Evolutionary conservation across 2,329 filamentous ascomycete genomes (phyloP).

Genomic region (Fusarium ramigenum): DNA sequence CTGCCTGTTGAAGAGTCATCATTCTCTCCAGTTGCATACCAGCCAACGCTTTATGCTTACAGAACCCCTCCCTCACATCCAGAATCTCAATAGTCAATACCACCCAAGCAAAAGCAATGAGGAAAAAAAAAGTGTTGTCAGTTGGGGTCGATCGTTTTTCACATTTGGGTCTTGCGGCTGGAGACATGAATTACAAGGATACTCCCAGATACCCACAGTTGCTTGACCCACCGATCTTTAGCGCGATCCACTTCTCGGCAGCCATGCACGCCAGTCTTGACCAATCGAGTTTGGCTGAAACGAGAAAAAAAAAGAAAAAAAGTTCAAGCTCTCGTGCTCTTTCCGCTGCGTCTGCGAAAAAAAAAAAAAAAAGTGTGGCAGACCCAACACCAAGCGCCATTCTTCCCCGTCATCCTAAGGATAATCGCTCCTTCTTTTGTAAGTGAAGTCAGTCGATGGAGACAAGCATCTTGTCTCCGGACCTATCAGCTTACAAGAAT

Average conservation of each 20-base stretch:
- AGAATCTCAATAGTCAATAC: not conserved
- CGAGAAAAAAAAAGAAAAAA: slow-evolving; percentile 45
- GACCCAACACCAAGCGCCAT: slow-evolving; percentile 11
- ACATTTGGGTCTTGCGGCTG: slow-evolving; percentile 29
- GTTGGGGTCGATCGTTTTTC: slow-evolving; percentile 11
- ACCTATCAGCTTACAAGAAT: slow-evolving; percentile 41
- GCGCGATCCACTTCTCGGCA: slow-evolving; percentile 47
- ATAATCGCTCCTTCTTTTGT: slow-evolving; percentile 25
- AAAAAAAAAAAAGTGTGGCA: slow-evolving; percentile 13
- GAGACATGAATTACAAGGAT: slow-evolving; percentile 31
- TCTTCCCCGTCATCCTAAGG: slow-evolving; percentile 17
- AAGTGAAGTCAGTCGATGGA: slow-evolving; percentile 26
- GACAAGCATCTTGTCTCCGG: slow-evolving; percentile 6
- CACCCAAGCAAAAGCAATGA: not conserved
- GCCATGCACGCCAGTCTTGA: slow-evolving; percentile 45
- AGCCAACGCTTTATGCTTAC: slow-evolving; percentile 1
- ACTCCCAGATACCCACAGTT: slow-evolving; percentile 22
- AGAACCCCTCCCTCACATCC: slow-evolving; percentile 8
- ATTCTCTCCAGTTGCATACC: not conserved
- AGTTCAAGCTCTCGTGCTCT: slow-evolving; percentile 51
- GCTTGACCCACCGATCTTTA: slow-evolving; percentile 45
- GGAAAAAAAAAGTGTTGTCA: slow-evolving; percentile 3
- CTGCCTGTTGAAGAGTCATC: slow-evolving; percentile 27
- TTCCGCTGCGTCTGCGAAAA: slow-evolving; percentile 24
- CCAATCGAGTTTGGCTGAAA: slow-evolving; percentile 48